Evolutionary conservation across 2,329 filamentous ascomycete genomes (phyloP).

Genomic region (Paracoccidioides lutzii): DNA sequence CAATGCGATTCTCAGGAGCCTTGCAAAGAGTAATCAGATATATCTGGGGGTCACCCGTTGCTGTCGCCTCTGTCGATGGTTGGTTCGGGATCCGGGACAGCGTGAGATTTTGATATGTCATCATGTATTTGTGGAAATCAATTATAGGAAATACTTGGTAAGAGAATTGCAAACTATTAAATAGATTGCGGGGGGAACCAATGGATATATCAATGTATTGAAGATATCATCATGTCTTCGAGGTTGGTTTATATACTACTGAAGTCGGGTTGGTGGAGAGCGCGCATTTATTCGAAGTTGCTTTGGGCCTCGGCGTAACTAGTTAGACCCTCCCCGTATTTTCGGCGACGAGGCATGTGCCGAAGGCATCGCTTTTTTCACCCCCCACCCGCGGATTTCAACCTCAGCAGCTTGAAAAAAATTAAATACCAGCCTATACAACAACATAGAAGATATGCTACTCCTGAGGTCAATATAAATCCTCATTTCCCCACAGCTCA

Average conservation of each 20-base stretch:
- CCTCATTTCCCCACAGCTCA: neutral
- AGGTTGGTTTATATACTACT: no score
- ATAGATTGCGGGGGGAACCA: neutral
- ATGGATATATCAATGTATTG: neutral
- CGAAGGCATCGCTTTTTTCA: no score
- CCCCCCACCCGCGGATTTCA: neutral
- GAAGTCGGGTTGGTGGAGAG: no score
- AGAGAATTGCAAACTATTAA: neutral
- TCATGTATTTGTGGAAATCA: neutral
- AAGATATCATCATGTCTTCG: neutral
- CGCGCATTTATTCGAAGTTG: no score
- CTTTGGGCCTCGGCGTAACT: no score
- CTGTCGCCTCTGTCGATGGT: neutral
- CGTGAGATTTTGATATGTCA: slow-evolving; percentile 25
- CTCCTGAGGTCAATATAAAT: neutral
- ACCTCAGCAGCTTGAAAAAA: neutral
- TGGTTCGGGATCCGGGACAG: slow-evolving; percentile 22
- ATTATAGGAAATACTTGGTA: neutral
- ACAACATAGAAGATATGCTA: neutral
- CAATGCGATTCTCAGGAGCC: slow-evolving; percentile 38
- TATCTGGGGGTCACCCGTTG: slow-evolving; percentile 21
- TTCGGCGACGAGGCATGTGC: no score
- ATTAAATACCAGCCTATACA: no score
- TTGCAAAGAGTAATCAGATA: slow-evolving; percentile 40
- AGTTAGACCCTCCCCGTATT: no score